A percentile compares a stretch with the other conserved stretches of the same genome.
These are phyloP conservation scores for Lasiodiplodia sp. DNA, from an alignment of 2,329 filamentous ascomycete species.

Conservation along the genomic window DNA sequence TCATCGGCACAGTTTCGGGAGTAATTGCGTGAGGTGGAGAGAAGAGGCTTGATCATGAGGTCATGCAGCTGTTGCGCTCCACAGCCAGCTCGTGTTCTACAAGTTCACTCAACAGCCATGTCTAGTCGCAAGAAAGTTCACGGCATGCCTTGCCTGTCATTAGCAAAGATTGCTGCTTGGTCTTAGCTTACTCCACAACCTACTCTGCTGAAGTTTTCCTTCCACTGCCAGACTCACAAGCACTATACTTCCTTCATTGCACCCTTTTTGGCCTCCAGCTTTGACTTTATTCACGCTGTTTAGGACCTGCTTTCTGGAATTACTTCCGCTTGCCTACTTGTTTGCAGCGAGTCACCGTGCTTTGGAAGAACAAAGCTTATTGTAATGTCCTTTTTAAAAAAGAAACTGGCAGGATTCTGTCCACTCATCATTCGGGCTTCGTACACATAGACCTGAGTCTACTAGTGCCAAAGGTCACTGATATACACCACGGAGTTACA, in stretches of 20 bases:
- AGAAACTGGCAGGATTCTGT: too few relatives aligned
- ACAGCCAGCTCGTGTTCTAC: background rate
- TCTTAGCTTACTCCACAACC: background rate
- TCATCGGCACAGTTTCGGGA: slow-evolving; percentile 16
- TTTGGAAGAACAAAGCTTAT: background rate
- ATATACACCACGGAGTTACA: too few relatives aligned
- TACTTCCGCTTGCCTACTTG: background rate
- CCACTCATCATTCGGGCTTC: too few relatives aligned
- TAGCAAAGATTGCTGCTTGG: background rate
- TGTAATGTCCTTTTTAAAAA: background rate
- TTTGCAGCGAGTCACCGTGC: background rate
- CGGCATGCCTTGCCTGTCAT: background rate
- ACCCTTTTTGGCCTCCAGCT: background rate
- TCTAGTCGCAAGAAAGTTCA: background rate
- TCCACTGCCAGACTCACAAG: background rate
- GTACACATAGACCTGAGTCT: too few relatives aligned
- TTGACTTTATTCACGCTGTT: background rate
- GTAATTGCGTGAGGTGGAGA: background rate
- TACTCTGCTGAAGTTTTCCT: background rate
- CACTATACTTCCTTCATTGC: background rate
- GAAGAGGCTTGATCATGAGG: background rate
- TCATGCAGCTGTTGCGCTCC: slow-evolving; percentile 1
- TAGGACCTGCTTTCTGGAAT: background rate
- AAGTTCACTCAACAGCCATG: background rate
- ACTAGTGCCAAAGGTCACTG: too few relatives aligned